Base-by-base conservation (phyloP, 2,329 filamentous ascomycete species). In the Aspergillus alliaceus region DNA sequence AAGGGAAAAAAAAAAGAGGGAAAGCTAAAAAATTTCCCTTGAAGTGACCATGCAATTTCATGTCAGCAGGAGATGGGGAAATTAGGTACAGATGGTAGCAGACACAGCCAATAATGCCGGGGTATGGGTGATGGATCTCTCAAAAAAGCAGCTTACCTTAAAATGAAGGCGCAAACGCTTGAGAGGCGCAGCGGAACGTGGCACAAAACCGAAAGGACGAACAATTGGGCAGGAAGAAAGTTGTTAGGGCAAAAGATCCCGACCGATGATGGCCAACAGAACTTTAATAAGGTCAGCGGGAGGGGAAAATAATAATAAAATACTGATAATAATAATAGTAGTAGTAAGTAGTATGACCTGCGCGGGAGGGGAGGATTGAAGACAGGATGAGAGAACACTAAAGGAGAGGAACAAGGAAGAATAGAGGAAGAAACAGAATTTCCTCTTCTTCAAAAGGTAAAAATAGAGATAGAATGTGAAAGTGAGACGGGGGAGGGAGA, bases 181-280 rank as follows among this genome's bases (percentile, higher is more conserved):
- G 44, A 56, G 53, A 56, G 51, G 57, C 44, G 53, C 58, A 54
- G 60, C 53, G 59, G 58, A 64, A 64, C 62, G 62, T 64, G 61
- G 62, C 62, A 64, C 59, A 56, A 62, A 61, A 62, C 57, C 53
- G 37, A 57, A 54, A 59, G 52, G 46, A 54, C 47, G 50, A 63
- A 63, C 62, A 64, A 63, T 64, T 63, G 61, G 62, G 57, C 55
- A 63, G 59, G 55, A 58, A 58, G 51, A 53, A 44, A 32, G 51
- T 39, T 44, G 24, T 34, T 59, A 59, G 63, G 60, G 60, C 60
- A 57, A 60, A 57, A 57, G 59, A 52, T 29, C 50, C 57, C 59
- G 59, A 59, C 59, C 55, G 59, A 61, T 27, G 15, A 44, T 55
- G 55, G 57, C 51, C 51, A 56, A 47, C n/a, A 54, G 53, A 50